Evolutionary conservation across 805 yeast genomes (phyloP).

Genomic region (Ogataea philodendri): DNA sequence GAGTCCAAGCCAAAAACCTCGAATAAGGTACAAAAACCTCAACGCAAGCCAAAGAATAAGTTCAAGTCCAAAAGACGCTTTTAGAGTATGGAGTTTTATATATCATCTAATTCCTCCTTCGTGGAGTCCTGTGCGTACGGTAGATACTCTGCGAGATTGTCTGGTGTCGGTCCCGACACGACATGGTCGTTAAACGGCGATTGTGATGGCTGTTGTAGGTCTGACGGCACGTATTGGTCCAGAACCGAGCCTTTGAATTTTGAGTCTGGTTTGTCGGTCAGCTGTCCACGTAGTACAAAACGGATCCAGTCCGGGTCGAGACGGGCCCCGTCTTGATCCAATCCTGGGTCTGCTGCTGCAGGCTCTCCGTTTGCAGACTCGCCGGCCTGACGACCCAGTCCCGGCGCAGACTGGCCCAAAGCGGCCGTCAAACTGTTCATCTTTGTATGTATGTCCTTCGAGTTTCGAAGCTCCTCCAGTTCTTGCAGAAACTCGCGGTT

Average conservation of each 20-base stretch:
- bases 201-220: constrained; percentile 20
- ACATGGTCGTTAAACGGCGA: constrained; percentile 30
- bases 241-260: constrained; percentile 31
- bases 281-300: constrained; percentile 30
- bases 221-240: constrained; percentile 29
- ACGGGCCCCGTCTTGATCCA: constrained; percentile 7
- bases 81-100: constrained; percentile 25
- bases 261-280: constrained; percentile 25
- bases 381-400: constrained; percentile 17
- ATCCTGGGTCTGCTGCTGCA: constrained; percentile 1
- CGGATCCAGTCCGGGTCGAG: constrained; percentile 37
- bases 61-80: constrained; percentile 62
- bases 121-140: constrained; percentile 32
- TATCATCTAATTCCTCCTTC: constrained; percentile 1
- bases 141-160: constrained; percentile 28
- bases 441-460: constrained; percentile 28
- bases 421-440: constrained; percentile 36
- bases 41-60: constrained; percentile 40
- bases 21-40: constrained; percentile 26
- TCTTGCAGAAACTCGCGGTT: constrained; percentile 26
- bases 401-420: constrained; percentile 28
- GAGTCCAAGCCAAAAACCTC: constrained; percentile 9
- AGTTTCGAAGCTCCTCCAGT: constrained; percentile 21
- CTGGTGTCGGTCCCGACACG: constrained; percentile 37
- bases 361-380: too few species aligned